A percentile compares a stretch with the other conserved stretches of the same genome.
These are phyloP conservation scores for Fraxinus velutina DNA, from an alignment of 305 asterid genomes.

Conservation along the genomic window DNA sequence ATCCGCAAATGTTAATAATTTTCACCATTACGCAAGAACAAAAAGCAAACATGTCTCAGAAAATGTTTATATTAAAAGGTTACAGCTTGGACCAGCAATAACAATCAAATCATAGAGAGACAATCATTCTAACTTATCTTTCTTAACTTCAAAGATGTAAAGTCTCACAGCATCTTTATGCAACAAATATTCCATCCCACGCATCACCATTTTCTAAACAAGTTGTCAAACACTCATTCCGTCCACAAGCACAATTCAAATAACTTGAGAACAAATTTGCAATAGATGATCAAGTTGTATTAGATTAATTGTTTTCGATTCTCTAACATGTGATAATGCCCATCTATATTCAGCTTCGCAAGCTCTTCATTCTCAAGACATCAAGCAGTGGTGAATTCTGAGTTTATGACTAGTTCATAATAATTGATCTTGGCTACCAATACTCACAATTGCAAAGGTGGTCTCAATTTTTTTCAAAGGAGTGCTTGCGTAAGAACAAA, in stretches of 20 bases:
- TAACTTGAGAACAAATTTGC: background rate
- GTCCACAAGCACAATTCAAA: background rate
- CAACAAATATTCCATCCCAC: background rate
- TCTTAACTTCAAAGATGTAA: background rate
- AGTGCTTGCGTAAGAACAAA: constrained; percentile 3
- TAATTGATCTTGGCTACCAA: background rate
- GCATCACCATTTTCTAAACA: background rate
- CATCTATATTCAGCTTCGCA: background rate
- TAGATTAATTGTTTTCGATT: background rate
- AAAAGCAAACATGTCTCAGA: constrained; percentile 3
- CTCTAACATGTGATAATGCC: constrained; percentile 1
- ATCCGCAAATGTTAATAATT: background rate
- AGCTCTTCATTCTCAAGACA: constrained; percentile 21
- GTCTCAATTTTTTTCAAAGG: constrained; percentile 4
- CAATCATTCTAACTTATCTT: background rate
- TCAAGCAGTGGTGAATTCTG: constrained; percentile 3
- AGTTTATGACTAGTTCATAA: background rate
- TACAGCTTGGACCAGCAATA: background rate
- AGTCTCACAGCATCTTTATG: background rate
- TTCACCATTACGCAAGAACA: constrained; percentile 4
- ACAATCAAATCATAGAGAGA: background rate
- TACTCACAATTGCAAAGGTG: background rate
- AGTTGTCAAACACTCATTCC: background rate
- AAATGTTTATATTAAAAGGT: background rate
- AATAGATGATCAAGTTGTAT: background rate